Percentiles rank a stretch among this genome's conserved stretches.
These are phyloP conservation scores for Saturnispora diversa DNA, from an alignment of 805 yeast species.

Conservation along the genomic window DNA sequence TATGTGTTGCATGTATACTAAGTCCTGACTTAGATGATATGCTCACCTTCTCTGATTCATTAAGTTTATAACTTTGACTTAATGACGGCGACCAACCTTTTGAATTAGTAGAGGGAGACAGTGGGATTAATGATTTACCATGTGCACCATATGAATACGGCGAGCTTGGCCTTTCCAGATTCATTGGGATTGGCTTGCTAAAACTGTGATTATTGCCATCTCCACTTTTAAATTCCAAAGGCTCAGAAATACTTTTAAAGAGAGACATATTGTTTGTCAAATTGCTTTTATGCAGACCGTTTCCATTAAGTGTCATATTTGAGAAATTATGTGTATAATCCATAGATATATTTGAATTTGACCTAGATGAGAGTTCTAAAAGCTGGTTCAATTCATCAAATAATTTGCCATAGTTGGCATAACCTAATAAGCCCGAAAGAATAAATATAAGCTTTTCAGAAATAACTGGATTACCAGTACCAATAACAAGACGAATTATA, in stretches of 20 bases:
- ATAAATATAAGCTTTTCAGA: constrained; percentile 48
- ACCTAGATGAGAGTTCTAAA: constrained; percentile 5
- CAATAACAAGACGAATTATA: constrained; percentile 37
- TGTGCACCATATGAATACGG: constrained; percentile 13
- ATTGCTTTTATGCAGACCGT: no score
- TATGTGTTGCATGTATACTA: not conserved
- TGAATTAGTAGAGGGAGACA: constrained; percentile 7
- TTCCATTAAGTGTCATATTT: not conserved
- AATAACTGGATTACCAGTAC: constrained; percentile 50
- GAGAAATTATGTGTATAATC: not conserved
- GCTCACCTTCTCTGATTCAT: constrained; percentile 5
- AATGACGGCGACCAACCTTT: constrained; percentile 11
- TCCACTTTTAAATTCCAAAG: no score
- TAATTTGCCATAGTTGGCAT: constrained; percentile 21
- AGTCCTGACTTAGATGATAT: constrained; percentile 3
- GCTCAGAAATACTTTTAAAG: no score
- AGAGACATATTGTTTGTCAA: no score
- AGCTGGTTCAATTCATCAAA: constrained; percentile 11
- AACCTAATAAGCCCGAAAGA: constrained; percentile 41
- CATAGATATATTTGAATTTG: not conserved
- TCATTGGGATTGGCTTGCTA: no score
- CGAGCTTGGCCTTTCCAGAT: constrained; percentile 15
- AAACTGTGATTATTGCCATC: no score
- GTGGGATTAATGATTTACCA: not conserved
- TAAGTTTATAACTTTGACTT: constrained; percentile 1